Conservation (phyloP, 305 asterid genomes). For the Fraxinus albicans region DNA sequence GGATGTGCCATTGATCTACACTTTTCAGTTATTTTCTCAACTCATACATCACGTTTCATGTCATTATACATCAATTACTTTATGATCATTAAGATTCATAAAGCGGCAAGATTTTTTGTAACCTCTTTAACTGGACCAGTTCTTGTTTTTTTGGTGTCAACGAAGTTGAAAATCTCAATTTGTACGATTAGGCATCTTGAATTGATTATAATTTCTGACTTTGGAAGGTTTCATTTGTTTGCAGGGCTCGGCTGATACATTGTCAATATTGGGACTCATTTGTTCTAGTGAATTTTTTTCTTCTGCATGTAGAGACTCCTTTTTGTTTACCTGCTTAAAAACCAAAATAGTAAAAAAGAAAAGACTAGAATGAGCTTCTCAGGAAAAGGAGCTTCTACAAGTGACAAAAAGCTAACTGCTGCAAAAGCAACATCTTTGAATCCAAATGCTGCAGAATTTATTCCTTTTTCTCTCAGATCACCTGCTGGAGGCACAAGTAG, state of each 20-base stretch:
- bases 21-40: not conserved
- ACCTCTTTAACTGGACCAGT: not conserved
- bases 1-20: not conserved
- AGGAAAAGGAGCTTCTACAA: conserved; percentile 61
- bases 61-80: not conserved
- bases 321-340: conserved; percentile 2
- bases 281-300: conserved; percentile 21
- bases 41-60: not conserved
- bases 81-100: not conserved
- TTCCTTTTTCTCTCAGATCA: conserved; percentile 72
- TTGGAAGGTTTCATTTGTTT: conserved; percentile 8
- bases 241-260: conserved; percentile 70
- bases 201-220: conserved; percentile 25
- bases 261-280: conserved; percentile 11
- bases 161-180: not conserved
- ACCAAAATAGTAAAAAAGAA: conserved; percentile 5
- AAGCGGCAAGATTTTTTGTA: not conserved
- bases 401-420: conserved; percentile 49
- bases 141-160: not conserved
- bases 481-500: conserved; percentile 38
- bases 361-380: conserved; percentile 55
- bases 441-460: conserved; percentile 89
- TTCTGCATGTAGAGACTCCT: conserved; percentile 28
- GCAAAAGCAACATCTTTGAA: conserved; percentile 60
- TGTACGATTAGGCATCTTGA: not conserved